Evolutionary conservation across 441 rosid species (phyloP).

Genomic region (Corymbia citriodora): DNA sequence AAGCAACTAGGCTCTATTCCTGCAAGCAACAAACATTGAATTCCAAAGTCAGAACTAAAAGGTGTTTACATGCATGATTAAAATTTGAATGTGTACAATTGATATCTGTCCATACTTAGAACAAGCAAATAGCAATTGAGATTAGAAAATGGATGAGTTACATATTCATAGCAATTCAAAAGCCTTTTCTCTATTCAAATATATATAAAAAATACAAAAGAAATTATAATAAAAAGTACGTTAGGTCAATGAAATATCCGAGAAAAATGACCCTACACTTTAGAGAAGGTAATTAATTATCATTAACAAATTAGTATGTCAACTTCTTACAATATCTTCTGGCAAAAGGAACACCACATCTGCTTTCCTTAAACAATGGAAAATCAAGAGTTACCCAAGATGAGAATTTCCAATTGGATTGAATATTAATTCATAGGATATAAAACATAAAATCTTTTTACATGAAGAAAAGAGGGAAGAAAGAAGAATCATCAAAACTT

Average conservation of each 20-base stretch:
- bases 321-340: neutral
- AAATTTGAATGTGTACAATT: too few relatives aligned
- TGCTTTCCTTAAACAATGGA: neutral
- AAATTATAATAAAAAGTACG: too few relatives aligned
- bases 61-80: too few relatives aligned
- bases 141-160: neutral
- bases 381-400: neutral
- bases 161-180: neutral
- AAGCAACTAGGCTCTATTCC: too few relatives aligned
- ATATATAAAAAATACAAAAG: neutral
- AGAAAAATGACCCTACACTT: neutral
- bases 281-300: neutral
- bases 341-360: neutral
- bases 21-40: too few relatives aligned
- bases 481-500: neutral
- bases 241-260: neutral
- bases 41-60: too few relatives aligned
- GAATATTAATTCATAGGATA: neutral
- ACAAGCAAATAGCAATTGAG: too few relatives aligned
- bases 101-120: too few relatives aligned
- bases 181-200: neutral
- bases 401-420: neutral
- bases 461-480: neutral
- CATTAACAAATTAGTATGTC: neutral
- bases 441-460: neutral